phyloP scores from a whole-genome alignment of 2,329 filamentous ascomycete species.

The Pseudopyrenochaeta lycopersici region DNA sequence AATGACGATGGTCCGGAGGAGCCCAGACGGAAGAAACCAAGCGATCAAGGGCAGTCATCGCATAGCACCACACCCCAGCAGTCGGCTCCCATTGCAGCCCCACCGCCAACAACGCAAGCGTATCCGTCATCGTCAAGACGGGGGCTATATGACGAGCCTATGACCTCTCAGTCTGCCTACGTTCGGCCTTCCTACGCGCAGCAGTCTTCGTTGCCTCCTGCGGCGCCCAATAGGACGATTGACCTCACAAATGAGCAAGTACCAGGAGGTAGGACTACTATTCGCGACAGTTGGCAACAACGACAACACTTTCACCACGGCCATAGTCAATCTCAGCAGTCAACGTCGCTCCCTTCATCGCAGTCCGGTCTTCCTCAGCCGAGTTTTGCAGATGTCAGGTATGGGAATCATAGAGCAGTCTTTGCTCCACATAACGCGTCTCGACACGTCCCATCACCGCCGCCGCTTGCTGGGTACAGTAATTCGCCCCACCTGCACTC shows the following conservation, averaged over 20 bases:
- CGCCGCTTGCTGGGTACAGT: slow-evolving; percentile 37
- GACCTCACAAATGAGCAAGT: slow-evolving; percentile 44
- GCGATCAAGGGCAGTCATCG: slow-evolving; percentile 42
- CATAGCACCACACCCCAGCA: slow-evolving; percentile 48
- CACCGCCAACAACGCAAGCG: slow-evolving; percentile 33
- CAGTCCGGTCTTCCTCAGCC: slow-evolving; percentile 39
- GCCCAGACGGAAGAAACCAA: slow-evolving; percentile 44
- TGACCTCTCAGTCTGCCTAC: slow-evolving; percentile 35
- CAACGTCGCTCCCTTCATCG: slow-evolving; percentile 34
- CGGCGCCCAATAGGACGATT: slow-evolving; percentile 34
- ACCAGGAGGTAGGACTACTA: slow-evolving; percentile 20
- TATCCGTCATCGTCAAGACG: slow-evolving; percentile 32
- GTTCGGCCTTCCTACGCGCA: slow-evolving; percentile 36
- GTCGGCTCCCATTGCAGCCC: slow-evolving; percentile 42
- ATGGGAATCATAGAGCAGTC: slow-evolving; percentile 40
- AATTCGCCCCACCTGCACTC: slow-evolving; percentile 48
- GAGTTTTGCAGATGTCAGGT: slow-evolving; percentile 29
- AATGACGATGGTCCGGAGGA: slow-evolving; percentile 50
- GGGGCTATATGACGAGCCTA: slow-evolving; percentile 34
- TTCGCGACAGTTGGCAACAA: slow-evolving; percentile 42
- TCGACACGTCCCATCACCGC: slow-evolving; percentile 46
- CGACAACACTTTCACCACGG: slow-evolving; percentile 36
- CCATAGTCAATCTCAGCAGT: slow-evolving; percentile 38
- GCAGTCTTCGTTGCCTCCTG: slow-evolving; percentile 32
- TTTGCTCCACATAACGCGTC: slow-evolving; percentile 44